Evolutionary conservation across 2,329 filamentous ascomycete genomes (phyloP), one percentile per base, ranked within the genome.

Genomic region (Botrytis porri): DNA sequence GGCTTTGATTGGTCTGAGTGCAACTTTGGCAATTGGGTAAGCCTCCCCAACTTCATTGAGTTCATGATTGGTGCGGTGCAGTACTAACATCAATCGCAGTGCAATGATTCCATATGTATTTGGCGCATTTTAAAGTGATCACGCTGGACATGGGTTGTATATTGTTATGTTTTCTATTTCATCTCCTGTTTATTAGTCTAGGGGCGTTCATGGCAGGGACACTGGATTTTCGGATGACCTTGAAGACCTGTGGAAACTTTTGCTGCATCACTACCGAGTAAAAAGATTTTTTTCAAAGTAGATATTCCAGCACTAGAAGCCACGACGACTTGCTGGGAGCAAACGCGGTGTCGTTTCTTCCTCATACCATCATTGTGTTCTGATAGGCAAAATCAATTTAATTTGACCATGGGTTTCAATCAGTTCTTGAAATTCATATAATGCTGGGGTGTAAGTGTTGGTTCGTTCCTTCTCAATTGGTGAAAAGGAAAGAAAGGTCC

Each of bases 11-110:
- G 95, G 96, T 73, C 88, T 98, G 70, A 93, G 91, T 75, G 94
- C 94, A 73, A 96, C 93, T 64, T 87, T 98, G 81, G 93, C 93
- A 73, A 88, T 98, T 82, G 95, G 95, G 96, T 98, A 88, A 85
- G 94, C 92, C 51, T 45, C 61, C 8, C 2, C 14, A 14, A 48
- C 29, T 54, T 51, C n/a, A 8, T 37, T 37, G 16, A 48, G 12
- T 60, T 14, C 41, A 14, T 12, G 61, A 43, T 32, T n/a, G 45
- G 43, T 14, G 9, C 4, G 29, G 54, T 37, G 37, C 7, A 25
- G 64, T 69, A 62, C 78, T 78, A 75, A 78, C 69, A 35, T 29
- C 6, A 39, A 62, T 12, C 32, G 14, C 73, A 81, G 80, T 74
- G 80, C 80, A 64, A 78, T 79, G 39, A 80, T 81, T 64, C 80